Percentiles rank a stretch among this genome's conserved stretches.
Conservation (phyloP, 2,329 filamentous ascomycete genomes). For the Aspergillus sp. region DNA sequence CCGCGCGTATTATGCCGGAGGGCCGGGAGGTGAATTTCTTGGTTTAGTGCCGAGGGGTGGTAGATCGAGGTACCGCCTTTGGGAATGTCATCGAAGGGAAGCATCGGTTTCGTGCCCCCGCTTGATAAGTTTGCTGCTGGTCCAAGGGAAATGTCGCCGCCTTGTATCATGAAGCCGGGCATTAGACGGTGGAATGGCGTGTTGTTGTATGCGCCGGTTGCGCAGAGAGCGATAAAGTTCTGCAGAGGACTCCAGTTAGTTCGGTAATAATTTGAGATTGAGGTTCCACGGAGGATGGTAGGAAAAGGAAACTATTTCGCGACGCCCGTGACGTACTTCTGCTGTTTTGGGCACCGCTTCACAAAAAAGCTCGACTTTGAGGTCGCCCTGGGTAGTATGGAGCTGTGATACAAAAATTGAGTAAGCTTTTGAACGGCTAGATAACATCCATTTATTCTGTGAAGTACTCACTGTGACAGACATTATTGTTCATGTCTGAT, state of each 20-base stretch:
- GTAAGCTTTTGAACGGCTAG: background rate
- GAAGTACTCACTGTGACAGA: conserved; percentile 34
- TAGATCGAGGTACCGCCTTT: conserved; percentile 60
- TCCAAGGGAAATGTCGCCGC: conserved; percentile 53
- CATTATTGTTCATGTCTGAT: conserved; percentile 27
- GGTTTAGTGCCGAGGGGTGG: conserved; percentile 54
- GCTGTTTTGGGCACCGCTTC: conserved; percentile 91
- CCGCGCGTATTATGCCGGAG: conserved; percentile 58
- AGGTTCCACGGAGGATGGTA: background rate
- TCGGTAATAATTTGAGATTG: too few species aligned
- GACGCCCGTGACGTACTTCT: conserved; percentile 57
- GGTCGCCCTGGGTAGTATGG: conserved; percentile 82
- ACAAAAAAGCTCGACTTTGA: conserved; percentile 97
- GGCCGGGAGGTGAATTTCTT: conserved; percentile 60
- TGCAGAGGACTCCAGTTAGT: conserved; percentile 23
- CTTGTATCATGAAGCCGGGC: conserved; percentile 64
- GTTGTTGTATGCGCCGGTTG: conserved; percentile 59
- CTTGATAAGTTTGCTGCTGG: conserved; percentile 42
- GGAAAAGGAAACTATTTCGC: background rate
- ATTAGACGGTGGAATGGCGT: conserved; percentile 65
- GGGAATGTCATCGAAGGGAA: conserved; percentile 48
- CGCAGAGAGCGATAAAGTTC: conserved; percentile 68
- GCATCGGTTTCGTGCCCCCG: conserved; percentile 40
- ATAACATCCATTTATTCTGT: background rate
- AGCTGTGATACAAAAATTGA: conserved; percentile 46